Evolutionary conservation across 495 filamentous ascomycete species (phyloP).

Genomic region (Zalerion maritima): DNA sequence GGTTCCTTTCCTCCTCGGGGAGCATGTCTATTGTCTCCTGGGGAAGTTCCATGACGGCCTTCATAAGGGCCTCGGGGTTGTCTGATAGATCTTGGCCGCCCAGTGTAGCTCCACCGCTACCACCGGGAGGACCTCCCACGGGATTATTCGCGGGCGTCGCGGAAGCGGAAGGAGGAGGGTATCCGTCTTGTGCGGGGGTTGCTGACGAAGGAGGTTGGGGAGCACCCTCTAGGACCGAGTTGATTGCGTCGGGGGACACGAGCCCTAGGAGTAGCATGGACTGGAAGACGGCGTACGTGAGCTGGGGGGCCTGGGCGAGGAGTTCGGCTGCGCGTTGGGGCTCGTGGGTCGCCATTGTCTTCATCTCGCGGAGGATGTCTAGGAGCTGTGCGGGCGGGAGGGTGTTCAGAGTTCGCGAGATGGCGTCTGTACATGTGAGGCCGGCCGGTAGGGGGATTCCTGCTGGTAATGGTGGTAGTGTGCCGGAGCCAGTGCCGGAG

Average conservation of each 20-base stretch:
- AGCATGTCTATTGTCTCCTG: slow-evolving; percentile 62
- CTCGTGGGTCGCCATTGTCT: slow-evolving; percentile 64
- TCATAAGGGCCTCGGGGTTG: slow-evolving; percentile 51
- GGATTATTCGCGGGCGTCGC: slow-evolving; percentile 14
- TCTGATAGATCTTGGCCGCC: slow-evolving; percentile 29
- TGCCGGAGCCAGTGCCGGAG: slow-evolving; percentile 11
- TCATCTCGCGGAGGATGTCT: slow-evolving; percentile 92
- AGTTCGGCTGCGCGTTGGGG: slow-evolving; percentile 77
- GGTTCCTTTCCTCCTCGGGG: slow-evolving; percentile 53
- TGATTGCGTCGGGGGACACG: slow-evolving; percentile 49
- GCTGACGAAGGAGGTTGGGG: slow-evolving; percentile 7
- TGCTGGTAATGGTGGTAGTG: slow-evolving; percentile 66
- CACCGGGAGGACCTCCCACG: slow-evolving; percentile 6
- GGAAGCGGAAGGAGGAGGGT: slow-evolving; percentile 8
- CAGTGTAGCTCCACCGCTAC: slow-evolving; percentile 19
- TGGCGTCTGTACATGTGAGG: slow-evolving; percentile 74
- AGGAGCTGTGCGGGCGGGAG: slow-evolving; percentile 81
- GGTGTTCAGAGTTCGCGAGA: slow-evolving; percentile 73
- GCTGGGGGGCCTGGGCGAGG: slow-evolving; percentile 76
- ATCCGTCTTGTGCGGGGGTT: slow-evolving; percentile 8
- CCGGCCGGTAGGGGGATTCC: slow-evolving; percentile 71
- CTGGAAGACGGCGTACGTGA: slow-evolving; percentile 93
- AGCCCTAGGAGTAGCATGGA: slow-evolving; percentile 84
- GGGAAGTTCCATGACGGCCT: slow-evolving; percentile 61
- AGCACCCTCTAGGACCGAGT: slow-evolving; percentile 30